Evolutionary conservation across 2,329 filamentous ascomycete species (phyloP), one percentile per base, ranked within the genome.

Genomic region (Parafenestella ontariensis): DNA sequence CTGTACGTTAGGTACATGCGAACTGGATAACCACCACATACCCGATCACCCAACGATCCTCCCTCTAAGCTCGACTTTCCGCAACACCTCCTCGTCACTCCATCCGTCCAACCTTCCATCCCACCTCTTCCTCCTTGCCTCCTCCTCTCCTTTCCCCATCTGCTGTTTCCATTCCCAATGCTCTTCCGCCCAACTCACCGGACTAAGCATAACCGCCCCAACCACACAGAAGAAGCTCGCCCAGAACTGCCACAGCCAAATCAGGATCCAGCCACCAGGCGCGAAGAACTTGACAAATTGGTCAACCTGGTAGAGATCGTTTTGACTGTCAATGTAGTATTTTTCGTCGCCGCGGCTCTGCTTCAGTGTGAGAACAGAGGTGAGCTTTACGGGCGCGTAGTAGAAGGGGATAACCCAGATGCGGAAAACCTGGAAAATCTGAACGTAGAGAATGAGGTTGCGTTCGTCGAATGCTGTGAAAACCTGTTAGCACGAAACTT

Each of bases 401-500:
- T 93, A 89, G 69, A 92, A 87, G 3, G 92, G 91, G 17, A 96
- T 74, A 62, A 91, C 81, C 86, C 89, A 94, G 63, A 95, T 80
- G 26, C 86, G 83, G 76, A 96, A 95, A 47, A 87, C 81, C 73
- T 96, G 92, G 36, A 81, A 84, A 56, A 95, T 83, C 31, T 84
- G 84, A 45, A 92, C 83, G 75, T 92, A 96, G 45, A 96, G 84
- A n/a, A 84, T 81, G 36, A 85, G 79, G 20, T 83, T 85, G 2
- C 81, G 68, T 64, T 87, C 78, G 69, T 96, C 91, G 66, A 87
- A 90, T 15, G 88, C 90, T 89, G 58, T 23, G 17, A 15, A 9
- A 1, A n/a, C 28, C 23, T 54, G 23, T 52, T 48, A 41, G 28
- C 28, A 31, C 15, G 9, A 31, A 31, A 13, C 28, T 31, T 31